These are phyloP conservation scores for Russula sp. DNA, from an alignment of 768 basidiomycete species.

Conservation along the genomic window DNA sequence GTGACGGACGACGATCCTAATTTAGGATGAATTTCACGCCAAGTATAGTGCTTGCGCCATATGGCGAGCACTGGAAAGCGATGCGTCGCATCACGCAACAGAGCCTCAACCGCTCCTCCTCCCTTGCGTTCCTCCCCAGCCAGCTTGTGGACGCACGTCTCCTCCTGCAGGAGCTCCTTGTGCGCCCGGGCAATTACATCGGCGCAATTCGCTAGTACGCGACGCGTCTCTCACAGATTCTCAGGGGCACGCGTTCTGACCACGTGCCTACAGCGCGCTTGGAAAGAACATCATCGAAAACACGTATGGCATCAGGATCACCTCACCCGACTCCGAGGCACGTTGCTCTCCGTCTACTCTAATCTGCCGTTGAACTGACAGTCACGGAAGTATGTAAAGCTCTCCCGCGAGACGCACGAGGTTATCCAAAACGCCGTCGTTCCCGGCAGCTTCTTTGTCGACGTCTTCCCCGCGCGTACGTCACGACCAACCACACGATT, in stretches of 20 bases:
- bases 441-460: constrained; percentile 23
- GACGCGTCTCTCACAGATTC: neutral
- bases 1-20: neutral
- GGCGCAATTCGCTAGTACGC: constrained; percentile 21
- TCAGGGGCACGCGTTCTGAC: constrained; percentile 10
- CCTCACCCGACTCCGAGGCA: constrained; percentile 20
- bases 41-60: constrained; percentile 22
- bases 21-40: constrained; percentile 22
- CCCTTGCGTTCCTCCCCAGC: constrained; percentile 14
- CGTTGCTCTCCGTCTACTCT: neutral
- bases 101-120: constrained; percentile 22
- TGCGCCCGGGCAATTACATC: constrained; percentile 14
- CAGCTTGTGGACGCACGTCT: constrained; percentile 20
- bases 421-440: constrained; percentile 24
- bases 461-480: constrained; percentile 20
- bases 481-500: neutral
- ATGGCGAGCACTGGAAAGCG: constrained; percentile 23
- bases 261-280: constrained; percentile 18
- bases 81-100: constrained; percentile 24
- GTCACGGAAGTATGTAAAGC: constrained; percentile 14
- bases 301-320: constrained; percentile 22
- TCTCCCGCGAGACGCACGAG: constrained; percentile 22
- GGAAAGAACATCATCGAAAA: constrained; percentile 24
- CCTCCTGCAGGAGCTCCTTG: constrained; percentile 19
- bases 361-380: neutral